These are phyloP conservation scores for Kodamaea restingae DNA, from an alignment of 805 yeast species.

Conservation along the genomic window DNA sequence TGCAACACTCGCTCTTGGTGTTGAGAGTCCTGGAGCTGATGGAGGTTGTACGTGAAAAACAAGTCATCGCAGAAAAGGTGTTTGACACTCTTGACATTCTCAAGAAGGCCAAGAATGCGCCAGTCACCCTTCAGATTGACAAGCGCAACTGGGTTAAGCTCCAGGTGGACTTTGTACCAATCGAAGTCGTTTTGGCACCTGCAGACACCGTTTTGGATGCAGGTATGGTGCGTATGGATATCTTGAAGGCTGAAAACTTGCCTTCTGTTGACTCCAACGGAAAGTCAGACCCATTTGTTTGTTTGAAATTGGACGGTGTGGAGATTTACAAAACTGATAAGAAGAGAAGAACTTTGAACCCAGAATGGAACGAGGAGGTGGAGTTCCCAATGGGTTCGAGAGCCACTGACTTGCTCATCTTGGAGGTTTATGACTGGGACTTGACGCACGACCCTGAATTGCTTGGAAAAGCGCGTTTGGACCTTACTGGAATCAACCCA, in stretches of 20 bases:
- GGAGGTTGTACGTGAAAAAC: slow-evolving; percentile 43
- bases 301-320: slow-evolving; percentile 50
- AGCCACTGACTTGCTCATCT: slow-evolving; percentile 44
- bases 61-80: slow-evolving; percentile 48
- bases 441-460: slow-evolving; percentile 64
- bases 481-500: slow-evolving; percentile 48
- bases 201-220: slow-evolving; percentile 66
- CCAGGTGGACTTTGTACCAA: slow-evolving; percentile 59
- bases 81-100: slow-evolving; percentile 54
- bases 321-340: slow-evolving; percentile 56
- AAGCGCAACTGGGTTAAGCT: slow-evolving; percentile 38
- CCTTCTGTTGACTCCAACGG: slow-evolving; percentile 67
- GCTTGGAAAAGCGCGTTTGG: slow-evolving; percentile 51
- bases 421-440: slow-evolving; percentile 73
- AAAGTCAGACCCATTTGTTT: slow-evolving; percentile 68
- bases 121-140: slow-evolving; percentile 44
- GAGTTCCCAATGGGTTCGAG: slow-evolving; percentile 62
- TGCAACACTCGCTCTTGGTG: slow-evolving; percentile 53
- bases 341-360: slow-evolving; percentile 63
- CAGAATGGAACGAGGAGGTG: slow-evolving; percentile 70
- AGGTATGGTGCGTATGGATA: slow-evolving; percentile 55
- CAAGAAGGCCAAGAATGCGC: slow-evolving; percentile 42
- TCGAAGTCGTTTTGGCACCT: slow-evolving; percentile 48
- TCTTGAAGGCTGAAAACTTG: slow-evolving; percentile 53
- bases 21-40: slow-evolving; percentile 55